Base-by-base conservation (phyloP, 306 rosid species). In the Cercis canadensis region DNA sequence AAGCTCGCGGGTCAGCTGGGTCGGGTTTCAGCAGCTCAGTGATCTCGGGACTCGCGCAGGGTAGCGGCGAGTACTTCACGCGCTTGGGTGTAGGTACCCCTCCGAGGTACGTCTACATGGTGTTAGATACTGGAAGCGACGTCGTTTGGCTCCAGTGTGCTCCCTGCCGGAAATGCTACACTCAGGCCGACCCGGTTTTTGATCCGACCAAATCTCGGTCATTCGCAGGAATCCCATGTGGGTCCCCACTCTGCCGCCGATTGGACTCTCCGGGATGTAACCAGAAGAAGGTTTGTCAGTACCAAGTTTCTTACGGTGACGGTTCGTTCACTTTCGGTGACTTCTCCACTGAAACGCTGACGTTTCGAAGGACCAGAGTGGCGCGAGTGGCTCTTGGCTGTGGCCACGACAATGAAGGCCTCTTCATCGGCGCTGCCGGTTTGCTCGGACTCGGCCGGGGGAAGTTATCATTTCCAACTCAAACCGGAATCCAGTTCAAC, bases 41-140 rank as follows among this genome's bases (percentile, higher is more conserved):
- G 37, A 50, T 86, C 21, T 93, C 98, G 1, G 98, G 98, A 1
- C 89, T 90, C 4, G 69, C 92, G 0, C 94, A 88, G 65, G 98
- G 98, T 0, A 90, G 97, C 51, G 98, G 98, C 39, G 98, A 93
- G 77, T 93, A 93, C 81, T 93, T 93, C 94, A 93, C 98, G 9
- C 92, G 98, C 59, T 57, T 93, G 4, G 98, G 98, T 1, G 92
- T 93, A 0, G 98, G 97, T 0, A 88, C 96, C 0, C 98, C 98
- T 0, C 87, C 98, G 0, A 88, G 57, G 29, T 88, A 87, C 64
- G 69, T 89, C 1, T 94, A 81, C 83, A 84, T 94, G 97, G 97
- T 94, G 5, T 68, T 94, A 5, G 98, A 94, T 63, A 94, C 97
- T 0, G 97, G 98, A 43, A 89, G 96, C 57, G 98, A 94, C 83